Conservation (phyloP, 225 moss, liverwort and hornwort species). For the Polytrichum commune region DNA sequence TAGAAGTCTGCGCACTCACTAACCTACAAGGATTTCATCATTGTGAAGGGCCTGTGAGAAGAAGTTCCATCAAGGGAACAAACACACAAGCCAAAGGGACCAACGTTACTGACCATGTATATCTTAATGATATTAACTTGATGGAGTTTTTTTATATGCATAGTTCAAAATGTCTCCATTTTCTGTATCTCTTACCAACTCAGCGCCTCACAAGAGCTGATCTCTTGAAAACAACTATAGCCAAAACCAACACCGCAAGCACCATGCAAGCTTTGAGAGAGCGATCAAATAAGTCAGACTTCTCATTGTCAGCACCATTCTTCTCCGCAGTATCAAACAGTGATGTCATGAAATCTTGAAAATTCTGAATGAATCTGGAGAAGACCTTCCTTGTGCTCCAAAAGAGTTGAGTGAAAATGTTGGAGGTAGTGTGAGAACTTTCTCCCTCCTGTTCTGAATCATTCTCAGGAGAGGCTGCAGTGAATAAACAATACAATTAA, state of each 20-base stretch:
- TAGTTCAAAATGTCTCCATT: too few species aligned
- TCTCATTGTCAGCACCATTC: slow-evolving; percentile 54
- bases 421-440: slow-evolving; percentile 21
- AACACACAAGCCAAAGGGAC: too few species aligned
- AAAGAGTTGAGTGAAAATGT: slow-evolving; percentile 48
- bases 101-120: too few species aligned
- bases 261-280: slow-evolving; percentile 78
- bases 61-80: too few species aligned
- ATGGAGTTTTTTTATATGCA: too few species aligned
- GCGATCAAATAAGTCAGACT: slow-evolving; percentile 54
- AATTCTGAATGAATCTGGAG: slow-evolving; percentile 45
- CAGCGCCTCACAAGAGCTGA: slow-evolving; percentile 28
- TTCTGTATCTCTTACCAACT: too few species aligned
- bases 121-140: too few species aligned
- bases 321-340: slow-evolving; percentile 68
- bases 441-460: slow-evolving; percentile 22
- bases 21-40: too few species aligned
- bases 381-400: slow-evolving; percentile 62
- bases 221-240: slow-evolving; percentile 73
- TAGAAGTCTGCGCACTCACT: too few species aligned
- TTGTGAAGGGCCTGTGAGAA: too few species aligned
- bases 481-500: background rate
- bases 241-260: slow-evolving; percentile 76
- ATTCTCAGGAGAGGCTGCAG: slow-evolving; percentile 40
- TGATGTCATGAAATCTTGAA: slow-evolving; percentile 52